Conservation (phyloP, 1,284 basidiomycete species). For the Boletus sp. region DNA sequence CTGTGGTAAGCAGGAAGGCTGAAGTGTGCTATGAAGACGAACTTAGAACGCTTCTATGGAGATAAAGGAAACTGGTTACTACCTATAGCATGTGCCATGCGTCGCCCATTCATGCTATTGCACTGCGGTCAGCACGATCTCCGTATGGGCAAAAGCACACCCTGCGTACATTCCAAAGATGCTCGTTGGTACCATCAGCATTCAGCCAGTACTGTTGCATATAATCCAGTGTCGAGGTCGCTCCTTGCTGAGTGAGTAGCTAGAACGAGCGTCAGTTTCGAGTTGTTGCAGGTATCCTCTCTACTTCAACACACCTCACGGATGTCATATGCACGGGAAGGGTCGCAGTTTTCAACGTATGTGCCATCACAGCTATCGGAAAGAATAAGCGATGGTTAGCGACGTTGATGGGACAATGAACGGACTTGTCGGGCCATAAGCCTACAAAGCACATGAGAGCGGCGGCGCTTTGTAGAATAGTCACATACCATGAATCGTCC, state of each 20-base stretch:
- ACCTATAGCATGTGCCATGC: constrained; percentile 75
- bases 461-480: background rate
- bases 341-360: constrained; percentile 61
- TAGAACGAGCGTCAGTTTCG: constrained; percentile 23
- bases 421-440: constrained; percentile 70
- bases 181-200: constrained; percentile 57
- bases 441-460: constrained; percentile 36
- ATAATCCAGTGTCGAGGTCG: constrained; percentile 54
- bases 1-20: constrained; percentile 52
- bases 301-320: constrained; percentile 32
- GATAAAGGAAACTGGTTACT: background rate
- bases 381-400: background rate
- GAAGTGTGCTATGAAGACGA: constrained; percentile 50
- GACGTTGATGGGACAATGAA: constrained; percentile 3
- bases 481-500: constrained; percentile 69
- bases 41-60: background rate
- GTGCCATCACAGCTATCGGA: constrained; percentile 61
- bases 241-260: constrained; percentile 59
- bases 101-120: constrained; percentile 62
- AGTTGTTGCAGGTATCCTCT: no score
- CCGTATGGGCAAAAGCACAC: background rate
- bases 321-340: constrained; percentile 55
- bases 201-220: constrained; percentile 71
- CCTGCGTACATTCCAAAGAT: constrained; percentile 63
- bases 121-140: constrained; percentile 5